Evolutionary conservation across 2,329 filamentous ascomycete species (phyloP), one percentile per base, ranked within the genome.

Genomic region (Xylariaceae sp.): DNA sequence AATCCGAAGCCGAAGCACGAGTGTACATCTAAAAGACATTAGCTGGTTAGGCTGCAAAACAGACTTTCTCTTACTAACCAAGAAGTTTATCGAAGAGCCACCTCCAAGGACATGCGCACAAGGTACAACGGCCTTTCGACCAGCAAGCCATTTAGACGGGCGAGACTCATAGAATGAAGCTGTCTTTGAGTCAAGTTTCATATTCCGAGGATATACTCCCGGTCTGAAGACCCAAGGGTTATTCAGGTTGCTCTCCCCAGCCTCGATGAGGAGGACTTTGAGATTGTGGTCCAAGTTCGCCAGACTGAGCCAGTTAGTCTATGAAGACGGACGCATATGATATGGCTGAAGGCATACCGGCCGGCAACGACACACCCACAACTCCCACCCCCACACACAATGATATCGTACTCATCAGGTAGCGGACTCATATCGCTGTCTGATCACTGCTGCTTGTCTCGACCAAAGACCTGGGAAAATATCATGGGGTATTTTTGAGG

Each of bases 81-180:
- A 87, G 64, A 91, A 91, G 72, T 91, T 91, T 72, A 91, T 89
- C 6, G 84, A 88, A 2, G 85, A 88, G 8, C 86, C 86, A 20
- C 86, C 87, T 9, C 88, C 88, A 1, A 92, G 75, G 29, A 91
- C 78, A 59, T 91, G 84, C 29, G 88, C 88, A 62, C 82, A 86
- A 1, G 88, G 88, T n/a, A 92, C 88, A 39, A 91, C 81, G 18
- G 88, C 88, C 65, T 84, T 83, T 39, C 88, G 81, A 13, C 88
- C 88, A 61, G 81, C 82, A 21, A 92, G 82, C 77, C 83, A 88
- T 71, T 88, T 83, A 0, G 87, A 90, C 13, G 88, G 87, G 33
- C 85, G 80, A 41, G 88, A 91, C 71, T 92, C 84, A 68, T 92
- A 93, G 72, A 92, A 92, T 0, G 87, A 88, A 27, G 89, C 88